These are phyloP conservation scores for Sarocladium oryzae DNA, from an alignment of 2,329 filamentous ascomycete species.

Conservation along the genomic window DNA sequence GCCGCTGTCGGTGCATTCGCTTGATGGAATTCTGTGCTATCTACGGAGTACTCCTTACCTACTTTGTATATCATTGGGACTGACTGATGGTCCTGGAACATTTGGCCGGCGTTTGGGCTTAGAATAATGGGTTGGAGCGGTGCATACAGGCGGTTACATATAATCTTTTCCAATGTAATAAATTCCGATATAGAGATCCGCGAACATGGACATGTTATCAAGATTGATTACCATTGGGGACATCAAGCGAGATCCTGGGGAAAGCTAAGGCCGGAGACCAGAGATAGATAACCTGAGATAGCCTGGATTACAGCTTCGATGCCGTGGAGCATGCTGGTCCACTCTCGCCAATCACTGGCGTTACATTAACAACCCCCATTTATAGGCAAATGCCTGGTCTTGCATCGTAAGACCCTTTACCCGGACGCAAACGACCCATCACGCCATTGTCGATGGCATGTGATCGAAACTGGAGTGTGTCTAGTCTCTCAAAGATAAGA, in stretches of 20 bases:
- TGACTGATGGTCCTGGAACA: no score
- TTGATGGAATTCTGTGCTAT: constrained; percentile 30
- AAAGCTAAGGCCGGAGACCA: no score
- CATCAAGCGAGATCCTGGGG: neutral
- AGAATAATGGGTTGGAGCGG: no score
- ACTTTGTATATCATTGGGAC: neutral
- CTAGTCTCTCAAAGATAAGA: neutral
- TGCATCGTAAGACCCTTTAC: constrained; percentile 1
- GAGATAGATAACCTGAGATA: neutral
- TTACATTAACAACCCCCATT: constrained; percentile 3
- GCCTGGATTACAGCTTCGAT: no score
- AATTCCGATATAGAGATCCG: no score
- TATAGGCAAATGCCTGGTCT: neutral
- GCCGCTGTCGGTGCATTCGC: constrained; percentile 68
- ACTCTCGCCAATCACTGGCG: neutral
- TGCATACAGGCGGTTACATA: no score
- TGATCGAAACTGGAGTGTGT: neutral
- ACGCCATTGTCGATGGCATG: neutral
- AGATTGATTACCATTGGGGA: no score
- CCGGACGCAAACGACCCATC: neutral
- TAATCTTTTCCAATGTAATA: no score
- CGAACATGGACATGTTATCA: no score
- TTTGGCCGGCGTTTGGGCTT: neutral
- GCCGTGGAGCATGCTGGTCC: neutral
- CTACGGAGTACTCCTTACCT: no score